Evolutionary conservation across 139 green algal genomes (phyloP).

Genomic region (Bryopsis sp.): DNA sequence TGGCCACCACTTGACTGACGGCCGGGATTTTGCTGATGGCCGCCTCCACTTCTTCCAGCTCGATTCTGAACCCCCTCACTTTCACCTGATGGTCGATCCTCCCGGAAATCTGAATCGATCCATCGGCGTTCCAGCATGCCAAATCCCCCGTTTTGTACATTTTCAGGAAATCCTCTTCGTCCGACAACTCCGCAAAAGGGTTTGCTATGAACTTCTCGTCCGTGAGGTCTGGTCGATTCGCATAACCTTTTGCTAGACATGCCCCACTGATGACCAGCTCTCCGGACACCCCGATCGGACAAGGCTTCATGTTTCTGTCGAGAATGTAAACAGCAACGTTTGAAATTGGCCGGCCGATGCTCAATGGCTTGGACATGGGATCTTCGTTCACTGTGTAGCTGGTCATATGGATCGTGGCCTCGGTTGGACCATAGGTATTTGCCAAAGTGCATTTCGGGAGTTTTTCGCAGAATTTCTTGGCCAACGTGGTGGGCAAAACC

Average conservation of each 20-base stretch:
- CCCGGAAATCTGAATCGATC: slow-evolving; percentile 32
- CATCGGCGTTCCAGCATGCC: slow-evolving; percentile 25
- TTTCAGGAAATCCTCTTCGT: slow-evolving; percentile 19
- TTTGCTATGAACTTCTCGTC: slow-evolving; percentile 37
- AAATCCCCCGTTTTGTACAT: slow-evolving; percentile 42
- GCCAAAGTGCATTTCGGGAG: slow-evolving; percentile 22
- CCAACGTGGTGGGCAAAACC: slow-evolving; percentile 9
- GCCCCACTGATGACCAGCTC: slow-evolving; percentile 41
- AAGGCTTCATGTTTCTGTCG: slow-evolving; percentile 20
- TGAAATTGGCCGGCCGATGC: slow-evolving; percentile 11
- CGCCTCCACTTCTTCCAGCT: slow-evolving; percentile 48
- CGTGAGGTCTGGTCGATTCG: slow-evolving; percentile 25
- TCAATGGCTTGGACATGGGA: background rate
- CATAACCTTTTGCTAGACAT: slow-evolving; percentile 35
- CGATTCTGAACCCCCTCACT: slow-evolving; percentile 46
- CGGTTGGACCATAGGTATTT: slow-evolving; percentile 34
- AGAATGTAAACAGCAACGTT: slow-evolving; percentile 27
- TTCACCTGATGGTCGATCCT: slow-evolving; percentile 42
- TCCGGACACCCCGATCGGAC: slow-evolving; percentile 30
- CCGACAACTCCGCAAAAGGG: slow-evolving; percentile 27
- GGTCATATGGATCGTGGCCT: slow-evolving; percentile 31
- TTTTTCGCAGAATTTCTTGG: background rate
- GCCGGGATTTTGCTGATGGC: slow-evolving; percentile 18
- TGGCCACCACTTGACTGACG: background rate
- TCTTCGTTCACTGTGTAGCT: background rate